Evolutionary conservation across 2,329 filamentous ascomycete species (phyloP).

Genomic region (Ramularia endophylla): DNA sequence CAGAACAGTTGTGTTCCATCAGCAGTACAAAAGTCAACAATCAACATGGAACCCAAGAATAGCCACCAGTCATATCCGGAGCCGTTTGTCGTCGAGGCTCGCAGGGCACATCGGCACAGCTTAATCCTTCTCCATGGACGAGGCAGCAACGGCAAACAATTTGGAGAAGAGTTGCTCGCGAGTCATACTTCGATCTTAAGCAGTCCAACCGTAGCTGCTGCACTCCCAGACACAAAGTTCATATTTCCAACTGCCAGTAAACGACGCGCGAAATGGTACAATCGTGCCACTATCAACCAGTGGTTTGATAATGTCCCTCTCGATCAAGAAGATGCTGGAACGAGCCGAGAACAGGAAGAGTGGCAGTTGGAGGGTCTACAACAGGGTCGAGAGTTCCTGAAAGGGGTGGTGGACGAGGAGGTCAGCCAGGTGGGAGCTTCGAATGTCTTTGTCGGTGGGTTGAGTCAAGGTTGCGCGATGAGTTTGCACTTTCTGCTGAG

Average conservation of each 20-base stretch:
- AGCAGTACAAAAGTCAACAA: too few relatives aligned
- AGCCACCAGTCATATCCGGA: too few relatives aligned
- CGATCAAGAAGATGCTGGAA: constrained; percentile 21
- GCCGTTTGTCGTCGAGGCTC: too few relatives aligned
- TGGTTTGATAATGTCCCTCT: constrained; percentile 48
- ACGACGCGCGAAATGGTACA: constrained; percentile 40
- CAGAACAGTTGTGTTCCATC: too few relatives aligned
- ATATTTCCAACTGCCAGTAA: constrained; percentile 48
- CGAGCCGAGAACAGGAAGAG: constrained; percentile 36
- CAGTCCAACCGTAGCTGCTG: constrained; percentile 3
- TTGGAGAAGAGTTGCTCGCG: constrained; percentile 38
- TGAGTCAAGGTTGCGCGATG: constrained; percentile 52
- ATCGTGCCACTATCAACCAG: constrained; percentile 40
- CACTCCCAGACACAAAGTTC: constrained; percentile 36
- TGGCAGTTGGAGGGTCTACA: constrained; percentile 42
- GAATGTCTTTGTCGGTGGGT: constrained; percentile 46
- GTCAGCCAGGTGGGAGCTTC: constrained; percentile 13
- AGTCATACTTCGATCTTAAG: too few relatives aligned
- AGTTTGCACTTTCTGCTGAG: constrained; percentile 39
- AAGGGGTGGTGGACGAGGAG: constrained; percentile 6
- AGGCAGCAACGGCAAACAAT: constrained; percentile 19
- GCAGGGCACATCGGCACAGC: constrained; percentile 6
- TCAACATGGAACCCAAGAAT: too few relatives aligned
- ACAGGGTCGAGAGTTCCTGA: constrained; percentile 34
- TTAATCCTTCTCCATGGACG: constrained; percentile 14